phyloP scores from a whole-genome alignment of 1,139 yeast genomes.

The Zhuliangozyma parablackwelliae region DNA sequence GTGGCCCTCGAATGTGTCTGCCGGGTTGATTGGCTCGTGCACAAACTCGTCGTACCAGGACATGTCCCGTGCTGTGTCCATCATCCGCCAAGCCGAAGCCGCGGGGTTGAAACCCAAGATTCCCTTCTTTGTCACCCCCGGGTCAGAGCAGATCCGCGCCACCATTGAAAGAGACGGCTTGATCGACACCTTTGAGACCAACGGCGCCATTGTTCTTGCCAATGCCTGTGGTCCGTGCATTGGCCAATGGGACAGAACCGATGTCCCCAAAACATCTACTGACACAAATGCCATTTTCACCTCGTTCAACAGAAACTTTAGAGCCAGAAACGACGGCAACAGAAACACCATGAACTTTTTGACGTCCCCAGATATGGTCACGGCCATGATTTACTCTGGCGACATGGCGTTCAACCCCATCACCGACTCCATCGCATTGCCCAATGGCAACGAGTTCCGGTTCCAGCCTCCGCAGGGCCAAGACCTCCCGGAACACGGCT shows the following conservation, averaged over 20 bases:
- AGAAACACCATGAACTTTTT: constrained; percentile 94
- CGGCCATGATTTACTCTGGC: constrained; percentile 94
- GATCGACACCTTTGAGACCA: constrained; percentile 69
- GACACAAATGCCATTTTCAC: constrained; percentile 84
- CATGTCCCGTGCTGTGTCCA: constrained; percentile 90
- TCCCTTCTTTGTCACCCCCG: constrained; percentile 94
- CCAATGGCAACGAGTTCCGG: constrained; percentile 65
- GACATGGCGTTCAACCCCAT: constrained; percentile 85
- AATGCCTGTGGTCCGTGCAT: constrained; percentile 99
- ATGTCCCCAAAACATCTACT: constrained; percentile 59
- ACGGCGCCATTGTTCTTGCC: constrained; percentile 88
- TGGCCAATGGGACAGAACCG: constrained; percentile 94
- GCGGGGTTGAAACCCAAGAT: constrained; percentile 89
- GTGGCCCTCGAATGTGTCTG: constrained; percentile 81
- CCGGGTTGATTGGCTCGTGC: constrained; percentile 95
- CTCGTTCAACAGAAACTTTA: constrained; percentile 92
- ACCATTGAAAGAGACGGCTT: constrained; percentile 94
- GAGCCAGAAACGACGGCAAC: constrained; percentile 97
- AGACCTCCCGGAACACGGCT: constrained; percentile 79
- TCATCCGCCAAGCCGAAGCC: constrained; percentile 77
- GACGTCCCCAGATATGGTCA: constrained; percentile 95
- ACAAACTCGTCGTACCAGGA: constrained; percentile 97
- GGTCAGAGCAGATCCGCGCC: constrained; percentile 97
- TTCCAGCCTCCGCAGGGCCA: constrained; percentile 77
- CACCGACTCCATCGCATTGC: constrained; percentile 64